Evolutionary conservation across 768 basidiomycete species (phyloP).

Genomic region (Mycena latifolia): DNA sequence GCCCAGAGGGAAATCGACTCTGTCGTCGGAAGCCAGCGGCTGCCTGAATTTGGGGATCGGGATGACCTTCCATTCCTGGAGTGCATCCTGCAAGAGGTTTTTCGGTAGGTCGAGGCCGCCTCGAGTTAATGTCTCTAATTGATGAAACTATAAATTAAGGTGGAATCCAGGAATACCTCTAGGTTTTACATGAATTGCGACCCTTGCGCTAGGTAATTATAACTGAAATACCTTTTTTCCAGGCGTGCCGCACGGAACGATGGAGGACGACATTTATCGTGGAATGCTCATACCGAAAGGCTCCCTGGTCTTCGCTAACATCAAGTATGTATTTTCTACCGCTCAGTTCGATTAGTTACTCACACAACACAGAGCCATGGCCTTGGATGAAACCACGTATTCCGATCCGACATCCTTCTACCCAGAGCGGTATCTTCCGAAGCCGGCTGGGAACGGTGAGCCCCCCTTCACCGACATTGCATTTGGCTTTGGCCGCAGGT

Average conservation of each 20-base stretch:
- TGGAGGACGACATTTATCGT: constrained; percentile 50
- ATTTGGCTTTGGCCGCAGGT: constrained; percentile 17
- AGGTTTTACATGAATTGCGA: not conserved
- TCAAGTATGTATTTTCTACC: too few species aligned
- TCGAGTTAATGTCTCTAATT: not conserved
- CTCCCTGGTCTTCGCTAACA: too few species aligned
- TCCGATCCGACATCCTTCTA: too few species aligned
- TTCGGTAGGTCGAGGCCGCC: constrained; percentile 5
- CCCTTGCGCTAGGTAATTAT: too few species aligned
- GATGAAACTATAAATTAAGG: not conserved
- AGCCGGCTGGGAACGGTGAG: too few species aligned
- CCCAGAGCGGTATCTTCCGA: too few species aligned
- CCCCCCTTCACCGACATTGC: too few species aligned
- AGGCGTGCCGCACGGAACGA: constrained; percentile 46
- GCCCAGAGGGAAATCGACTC: constrained; percentile 48
- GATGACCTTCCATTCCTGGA: constrained; percentile 7
- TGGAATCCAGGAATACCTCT: constrained; percentile 11
- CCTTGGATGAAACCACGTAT: not conserved
- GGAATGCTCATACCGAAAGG: too few species aligned
- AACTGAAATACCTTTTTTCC: constrained; percentile 1
- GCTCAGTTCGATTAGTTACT: not conserved
- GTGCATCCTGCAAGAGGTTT: too few species aligned
- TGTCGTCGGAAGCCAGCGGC: constrained; percentile 41
- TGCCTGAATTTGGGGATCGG: constrained; percentile 43
- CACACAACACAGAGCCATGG: constrained; percentile 38